Conservation (phyloP, 192 early-diverging fungal species). For the Diversispora eburnea region DNA sequence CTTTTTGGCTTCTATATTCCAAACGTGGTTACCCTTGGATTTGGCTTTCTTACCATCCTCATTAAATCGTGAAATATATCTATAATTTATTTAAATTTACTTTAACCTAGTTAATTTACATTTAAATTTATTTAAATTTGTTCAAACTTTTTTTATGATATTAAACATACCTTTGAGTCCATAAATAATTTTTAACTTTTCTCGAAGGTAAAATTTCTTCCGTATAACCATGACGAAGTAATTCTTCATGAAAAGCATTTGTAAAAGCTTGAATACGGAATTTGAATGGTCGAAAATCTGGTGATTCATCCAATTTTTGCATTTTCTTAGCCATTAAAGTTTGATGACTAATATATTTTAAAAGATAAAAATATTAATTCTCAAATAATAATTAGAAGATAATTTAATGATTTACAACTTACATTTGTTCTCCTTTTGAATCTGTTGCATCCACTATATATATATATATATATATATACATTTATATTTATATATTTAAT, state of each 20-base stretch:
- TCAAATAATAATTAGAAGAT: neutral
- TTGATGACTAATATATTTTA: slow-evolving; percentile 56
- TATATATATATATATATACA: slow-evolving; percentile 5
- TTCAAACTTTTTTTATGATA: neutral
- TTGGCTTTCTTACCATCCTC: slow-evolving; percentile 79
- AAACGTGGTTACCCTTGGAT: slow-evolving; percentile 75
- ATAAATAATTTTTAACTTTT: slow-evolving; percentile 70
- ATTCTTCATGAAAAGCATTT: slow-evolving; percentile 69
- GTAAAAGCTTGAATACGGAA: slow-evolving; percentile 82
- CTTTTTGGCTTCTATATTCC: slow-evolving; percentile 80
- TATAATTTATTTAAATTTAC: neutral
- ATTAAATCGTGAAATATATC: slow-evolving; percentile 76
- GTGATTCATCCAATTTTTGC: slow-evolving; percentile 65
- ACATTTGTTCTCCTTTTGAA: slow-evolving; percentile 68
- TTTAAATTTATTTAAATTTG: neutral
- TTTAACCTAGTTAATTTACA: neutral
- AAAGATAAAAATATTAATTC: slow-evolving; percentile 10
- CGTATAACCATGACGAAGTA: slow-evolving; percentile 55
- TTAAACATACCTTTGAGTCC: slow-evolving; percentile 49
- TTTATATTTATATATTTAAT: no score
- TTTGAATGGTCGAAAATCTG: slow-evolving; percentile 75
- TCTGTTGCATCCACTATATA: slow-evolving; percentile 57
- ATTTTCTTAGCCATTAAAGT: slow-evolving; percentile 76
- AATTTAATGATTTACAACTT: slow-evolving; percentile 31
- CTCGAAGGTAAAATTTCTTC: slow-evolving; percentile 62